Conservation (phyloP, 1,139 yeast species). For the Debaryomycetaceae sp. region DNA sequence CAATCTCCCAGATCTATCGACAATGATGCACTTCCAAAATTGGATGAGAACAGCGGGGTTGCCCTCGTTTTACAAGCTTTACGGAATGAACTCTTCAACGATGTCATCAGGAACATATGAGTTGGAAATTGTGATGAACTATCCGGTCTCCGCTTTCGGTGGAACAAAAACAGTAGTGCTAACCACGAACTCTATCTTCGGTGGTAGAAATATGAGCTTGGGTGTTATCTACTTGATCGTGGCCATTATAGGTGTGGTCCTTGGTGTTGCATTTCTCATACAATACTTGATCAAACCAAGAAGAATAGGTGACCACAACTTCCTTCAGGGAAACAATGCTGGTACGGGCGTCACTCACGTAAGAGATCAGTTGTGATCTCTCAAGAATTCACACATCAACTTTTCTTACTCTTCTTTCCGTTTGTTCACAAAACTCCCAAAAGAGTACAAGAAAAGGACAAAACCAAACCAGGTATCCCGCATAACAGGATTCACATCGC, state of each 20-base stretch:
- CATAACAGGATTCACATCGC: too few species aligned
- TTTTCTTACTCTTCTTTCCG: too few species aligned
- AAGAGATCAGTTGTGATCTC: conserved; percentile 24
- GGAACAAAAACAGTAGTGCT: conserved; percentile 67
- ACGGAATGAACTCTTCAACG: conserved; percentile 52
- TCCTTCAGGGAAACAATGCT: conserved; percentile 25
- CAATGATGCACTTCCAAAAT: conserved; percentile 71
- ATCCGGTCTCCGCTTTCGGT: conserved; percentile 66
- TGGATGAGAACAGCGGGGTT: conserved; percentile 88
- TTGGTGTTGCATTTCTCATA: conserved; percentile 44
- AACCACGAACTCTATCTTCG: conserved; percentile 64
- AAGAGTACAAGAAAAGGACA: too few species aligned
- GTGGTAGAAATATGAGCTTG: conserved; percentile 65
- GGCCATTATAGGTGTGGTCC: conserved; percentile 49
- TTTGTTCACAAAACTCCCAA: too few species aligned
- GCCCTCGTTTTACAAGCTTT: conserved; percentile 64
- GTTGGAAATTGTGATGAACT: conserved; percentile 57
- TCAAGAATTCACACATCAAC: not conserved
- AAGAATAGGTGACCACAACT: conserved; percentile 44
- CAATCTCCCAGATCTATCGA: conserved; percentile 58
- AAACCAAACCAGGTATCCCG: too few species aligned
- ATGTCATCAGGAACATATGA: conserved; percentile 58
- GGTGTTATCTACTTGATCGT: conserved; percentile 68
- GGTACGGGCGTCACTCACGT: conserved; percentile 12
- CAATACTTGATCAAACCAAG: conserved; percentile 49